phyloP scores from a whole-genome alignment of 176 grass and related monocot species.

The bread wheat (Triticum aestivum) region IWGSC_CS_RefSeq_v2.1 NC_057796.1:308154065-308154564 shows the following conservation, averaged over 20 bases:
- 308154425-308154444: background rate
- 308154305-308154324: background rate
- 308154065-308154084: too few species aligned
- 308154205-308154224: too few species aligned
- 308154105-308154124: too few species aligned
- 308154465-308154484: background rate
- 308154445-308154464: background rate
- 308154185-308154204: too few species aligned
- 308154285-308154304: background rate
- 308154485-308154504: background rate
- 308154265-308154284: background rate
- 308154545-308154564: too few species aligned
- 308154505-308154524: background rate
- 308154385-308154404: background rate
- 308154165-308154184: too few species aligned
- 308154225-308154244: too few species aligned
- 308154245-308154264: background rate
- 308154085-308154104: too few species aligned
- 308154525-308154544: background rate
- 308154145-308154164: too few species aligned
- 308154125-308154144: too few species aligned
- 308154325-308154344: background rate
- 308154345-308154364: background rate
- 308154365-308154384: constrained; percentile 4
- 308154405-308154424: background rate